Conservation (phyloP, 306 rosid species). For the Gillenia trifoliata region DNA sequence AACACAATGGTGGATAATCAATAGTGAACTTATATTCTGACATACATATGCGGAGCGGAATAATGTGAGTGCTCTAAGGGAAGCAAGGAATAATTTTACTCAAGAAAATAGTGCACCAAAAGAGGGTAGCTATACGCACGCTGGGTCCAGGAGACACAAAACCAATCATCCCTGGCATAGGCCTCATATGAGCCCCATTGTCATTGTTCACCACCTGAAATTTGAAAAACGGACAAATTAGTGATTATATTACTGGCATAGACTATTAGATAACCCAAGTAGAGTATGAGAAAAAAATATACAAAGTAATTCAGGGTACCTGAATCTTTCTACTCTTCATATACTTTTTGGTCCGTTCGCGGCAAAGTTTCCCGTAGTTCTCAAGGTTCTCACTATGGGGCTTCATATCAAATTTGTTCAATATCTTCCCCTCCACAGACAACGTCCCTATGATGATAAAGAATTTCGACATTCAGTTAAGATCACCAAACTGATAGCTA, state of each 20-base stretch:
- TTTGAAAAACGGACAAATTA: constrained; percentile 17
- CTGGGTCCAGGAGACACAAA: constrained; percentile 40
- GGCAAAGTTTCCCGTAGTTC: constrained; percentile 73
- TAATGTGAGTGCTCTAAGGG: background rate
- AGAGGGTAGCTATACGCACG: constrained; percentile 35
- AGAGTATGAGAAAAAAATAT: background rate
- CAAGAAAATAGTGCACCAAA: constrained; percentile 1
- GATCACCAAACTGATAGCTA: constrained; percentile 13
- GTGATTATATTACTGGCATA: background rate
- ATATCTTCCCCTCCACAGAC: constrained; percentile 69
- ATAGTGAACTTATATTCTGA: background rate
- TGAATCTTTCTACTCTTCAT: constrained; percentile 79
- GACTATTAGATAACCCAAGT: background rate
- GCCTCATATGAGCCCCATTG: constrained; percentile 72
- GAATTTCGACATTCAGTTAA: constrained; percentile 18
- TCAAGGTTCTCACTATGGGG: constrained; percentile 70
- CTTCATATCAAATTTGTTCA: constrained; percentile 78
- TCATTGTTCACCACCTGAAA: constrained; percentile 72
- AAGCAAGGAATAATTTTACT: constrained; percentile 4
- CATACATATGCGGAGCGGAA: constrained; percentile 7
- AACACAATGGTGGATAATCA: constrained; percentile 2
- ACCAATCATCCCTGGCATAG: constrained; percentile 71
- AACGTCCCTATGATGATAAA: constrained; percentile 48
- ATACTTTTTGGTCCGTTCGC: constrained; percentile 70
- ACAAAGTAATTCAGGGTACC: constrained; percentile 41